Percentiles rank a stretch among this genome's conserved stretches.
Evolutionary conservation across 768 basidiomycete species (phyloP).

Genomic region (Sarcodon sp.): DNA sequence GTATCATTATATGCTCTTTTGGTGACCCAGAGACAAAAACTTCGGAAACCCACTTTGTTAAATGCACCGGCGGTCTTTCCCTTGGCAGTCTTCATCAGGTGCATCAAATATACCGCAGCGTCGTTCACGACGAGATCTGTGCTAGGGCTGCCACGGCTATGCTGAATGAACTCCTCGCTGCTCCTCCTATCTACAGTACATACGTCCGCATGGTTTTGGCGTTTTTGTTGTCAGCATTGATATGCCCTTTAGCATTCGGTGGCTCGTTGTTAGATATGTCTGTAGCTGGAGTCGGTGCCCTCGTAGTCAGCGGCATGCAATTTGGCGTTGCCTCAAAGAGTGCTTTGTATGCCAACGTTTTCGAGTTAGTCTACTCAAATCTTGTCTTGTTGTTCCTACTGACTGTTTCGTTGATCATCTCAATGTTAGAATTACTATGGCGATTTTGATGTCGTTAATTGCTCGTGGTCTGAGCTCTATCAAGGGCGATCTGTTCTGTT

Average conservation of each 20-base stretch:
- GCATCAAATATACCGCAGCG: constrained; percentile 73
- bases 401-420: constrained; percentile 5
- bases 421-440: constrained; percentile 58
- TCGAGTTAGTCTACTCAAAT: constrained; percentile 49
- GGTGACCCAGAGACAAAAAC: constrained; percentile 51
- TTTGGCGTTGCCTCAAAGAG: constrained; percentile 64
- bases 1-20: constrained; percentile 78
- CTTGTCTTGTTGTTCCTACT: not conserved
- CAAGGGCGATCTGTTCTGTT: constrained; percentile 70
- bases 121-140: constrained; percentile 87
- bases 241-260: constrained; percentile 78
- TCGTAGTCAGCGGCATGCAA: constrained; percentile 57
- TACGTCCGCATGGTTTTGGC: constrained; percentile 54
- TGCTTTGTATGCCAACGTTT: constrained; percentile 79
- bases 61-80: constrained; percentile 62
- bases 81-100: constrained; percentile 79
- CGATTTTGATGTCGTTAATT: constrained; percentile 68
- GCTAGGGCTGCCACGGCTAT: constrained; percentile 61
- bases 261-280: constrained; percentile 80
- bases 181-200: constrained; percentile 51
- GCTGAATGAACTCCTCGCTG: constrained; percentile 48
- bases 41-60: constrained; percentile 85
- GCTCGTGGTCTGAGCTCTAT: constrained; percentile 79
- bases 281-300: constrained; percentile 60
- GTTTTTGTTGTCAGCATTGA: constrained; percentile 60